Evolutionary conservation across 805 yeast species (phyloP), one percentile per base, ranked within the genome.

Genomic region (Metschnikowia bowlesiae): DNA sequence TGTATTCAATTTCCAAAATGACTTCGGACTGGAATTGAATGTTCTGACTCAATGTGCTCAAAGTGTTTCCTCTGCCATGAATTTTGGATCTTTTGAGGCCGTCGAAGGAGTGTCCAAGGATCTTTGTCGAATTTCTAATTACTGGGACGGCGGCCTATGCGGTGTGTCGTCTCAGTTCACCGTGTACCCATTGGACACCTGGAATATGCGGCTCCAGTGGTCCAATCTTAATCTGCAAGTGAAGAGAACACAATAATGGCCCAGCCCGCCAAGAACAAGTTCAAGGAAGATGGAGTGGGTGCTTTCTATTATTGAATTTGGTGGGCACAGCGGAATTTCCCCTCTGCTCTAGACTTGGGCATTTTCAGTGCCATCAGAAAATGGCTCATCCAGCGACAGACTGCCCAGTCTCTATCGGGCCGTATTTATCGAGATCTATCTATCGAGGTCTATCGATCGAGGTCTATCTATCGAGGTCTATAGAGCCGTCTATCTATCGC

Each of bases 41-140:
- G 5, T 22, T 22, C 22, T 22, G 97, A 0, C 73, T 92, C 43
- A 94, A 94, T 65, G 89, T 87, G n/a, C 61, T 91, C 49, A 92
- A 92, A 65, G 97, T 92, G 22, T 89, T 94, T 63, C 99, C 99
- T 86, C 96, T 34, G 97, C 98, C 1, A 92, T 92, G 81, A 94
- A 94, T 64, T 92, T 94, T 68, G 98, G 99, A 3, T 83, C 96
- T 4, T 92, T 94, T 66, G 99, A 92, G 66, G 79, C 71, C 29
- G 52, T 91, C 7, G 97, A 89, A 67, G 96, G 96, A 10, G 83
- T 82, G 6, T 75, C 85, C 2, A 67, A 85, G 1, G 80, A 87
- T 40, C 69, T 92, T 48, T 87, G 96, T 0, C 82, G 83, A 54
- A 62, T 80, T 1, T 80, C 97, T 1, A 90, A 97, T 0, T 94